Conservation (phyloP, 371 early-diverging fungal genomes). For the Furculomyces boomerangus region DNA sequence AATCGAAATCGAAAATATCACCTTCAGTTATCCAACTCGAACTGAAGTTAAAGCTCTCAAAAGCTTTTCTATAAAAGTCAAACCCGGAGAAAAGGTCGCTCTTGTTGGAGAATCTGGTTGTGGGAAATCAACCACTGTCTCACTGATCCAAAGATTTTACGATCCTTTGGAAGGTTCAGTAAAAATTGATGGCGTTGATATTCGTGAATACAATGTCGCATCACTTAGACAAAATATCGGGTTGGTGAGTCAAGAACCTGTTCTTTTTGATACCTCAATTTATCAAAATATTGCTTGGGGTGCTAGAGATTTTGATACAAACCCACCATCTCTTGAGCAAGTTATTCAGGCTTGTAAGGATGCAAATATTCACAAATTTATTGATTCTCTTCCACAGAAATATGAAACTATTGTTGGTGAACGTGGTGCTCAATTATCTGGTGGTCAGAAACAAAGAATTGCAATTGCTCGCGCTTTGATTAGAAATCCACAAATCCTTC, state of each 20-base stretch:
- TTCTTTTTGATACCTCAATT: constrained; percentile 38
- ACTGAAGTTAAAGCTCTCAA: constrained; percentile 49
- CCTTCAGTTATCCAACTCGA: constrained; percentile 57
- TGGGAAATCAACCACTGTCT: constrained; percentile 80
- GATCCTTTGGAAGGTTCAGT: constrained; percentile 42
- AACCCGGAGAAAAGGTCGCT: constrained; percentile 59
- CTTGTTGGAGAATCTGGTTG: constrained; percentile 74
- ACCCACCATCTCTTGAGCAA: constrained; percentile 25
- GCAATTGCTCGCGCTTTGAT: constrained; percentile 80
- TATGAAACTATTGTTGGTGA: constrained; percentile 71
- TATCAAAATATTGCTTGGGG: constrained; percentile 28
- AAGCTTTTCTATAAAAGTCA: constrained; percentile 33
- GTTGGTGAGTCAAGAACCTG: constrained; percentile 62
- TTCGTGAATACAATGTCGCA: constrained; percentile 48
- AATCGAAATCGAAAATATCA: constrained; percentile 49
- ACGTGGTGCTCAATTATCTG: constrained; percentile 63
- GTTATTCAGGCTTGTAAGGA: constrained; percentile 27
- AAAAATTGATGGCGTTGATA: constrained; percentile 45
- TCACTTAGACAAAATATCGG: constrained; percentile 62
- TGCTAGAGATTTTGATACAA: constrained; percentile 10
- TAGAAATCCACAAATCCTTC: constrained; percentile 62
- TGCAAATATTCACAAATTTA: constrained; percentile 54
- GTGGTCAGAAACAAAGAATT: constrained; percentile 76
- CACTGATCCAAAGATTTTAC: constrained; percentile 82
- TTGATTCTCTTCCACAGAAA: constrained; percentile 43